Percentiles rank a stretch among this genome's conserved stretches.
Evolutionary conservation across 208 protist species (phyloP).

Genomic region (Novymonas esmeraldas): DNA sequence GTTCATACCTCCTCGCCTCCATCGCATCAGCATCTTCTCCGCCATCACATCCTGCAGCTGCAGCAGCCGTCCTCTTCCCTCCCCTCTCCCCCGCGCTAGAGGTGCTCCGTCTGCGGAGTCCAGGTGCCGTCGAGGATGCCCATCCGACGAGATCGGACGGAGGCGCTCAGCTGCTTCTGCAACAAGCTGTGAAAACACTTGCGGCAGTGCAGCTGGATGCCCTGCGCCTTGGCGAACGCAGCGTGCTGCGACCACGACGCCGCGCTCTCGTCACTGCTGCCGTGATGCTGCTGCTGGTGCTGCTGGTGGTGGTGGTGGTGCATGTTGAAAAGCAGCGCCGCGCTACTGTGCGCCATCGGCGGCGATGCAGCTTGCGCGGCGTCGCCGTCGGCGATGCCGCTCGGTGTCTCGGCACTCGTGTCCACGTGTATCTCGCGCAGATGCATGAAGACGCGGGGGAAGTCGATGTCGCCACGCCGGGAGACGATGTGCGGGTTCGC

Average conservation of each 20-base stretch:
- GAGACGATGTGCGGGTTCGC: slow-evolving; percentile 27
- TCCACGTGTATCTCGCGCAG: slow-evolving; percentile 60
- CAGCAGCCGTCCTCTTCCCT: not conserved
- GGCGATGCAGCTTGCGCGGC: not conserved
- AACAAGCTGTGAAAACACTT: slow-evolving; percentile 82
- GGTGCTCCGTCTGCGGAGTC: slow-evolving; percentile 76
- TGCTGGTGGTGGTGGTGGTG: not conserved
- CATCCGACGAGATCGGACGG: slow-evolving; percentile 60
- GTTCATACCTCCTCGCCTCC: too few species aligned
- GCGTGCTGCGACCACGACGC: slow-evolving; percentile 6
- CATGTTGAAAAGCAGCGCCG: not conserved
- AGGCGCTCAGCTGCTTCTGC: slow-evolving; percentile 40
- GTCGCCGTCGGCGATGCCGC: not conserved
- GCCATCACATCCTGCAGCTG: not conserved
- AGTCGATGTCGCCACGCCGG: slow-evolving; percentile 85
- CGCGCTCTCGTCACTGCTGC: not conserved
- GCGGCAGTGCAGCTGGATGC: slow-evolving; percentile 74
- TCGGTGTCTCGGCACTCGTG: slow-evolving; percentile 14
- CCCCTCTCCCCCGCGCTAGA: slow-evolving; percentile 18
- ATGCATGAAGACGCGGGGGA: slow-evolving; percentile 87
- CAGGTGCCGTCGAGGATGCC: slow-evolving; percentile 80
- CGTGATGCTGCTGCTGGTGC: not conserved
- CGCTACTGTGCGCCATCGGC: too few species aligned
- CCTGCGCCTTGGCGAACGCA: slow-evolving; percentile 9
- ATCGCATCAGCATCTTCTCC: too few species aligned